Conservation (phyloP, 2,329 filamentous ascomycete genomes). For the Penicillium sp. region DNA sequence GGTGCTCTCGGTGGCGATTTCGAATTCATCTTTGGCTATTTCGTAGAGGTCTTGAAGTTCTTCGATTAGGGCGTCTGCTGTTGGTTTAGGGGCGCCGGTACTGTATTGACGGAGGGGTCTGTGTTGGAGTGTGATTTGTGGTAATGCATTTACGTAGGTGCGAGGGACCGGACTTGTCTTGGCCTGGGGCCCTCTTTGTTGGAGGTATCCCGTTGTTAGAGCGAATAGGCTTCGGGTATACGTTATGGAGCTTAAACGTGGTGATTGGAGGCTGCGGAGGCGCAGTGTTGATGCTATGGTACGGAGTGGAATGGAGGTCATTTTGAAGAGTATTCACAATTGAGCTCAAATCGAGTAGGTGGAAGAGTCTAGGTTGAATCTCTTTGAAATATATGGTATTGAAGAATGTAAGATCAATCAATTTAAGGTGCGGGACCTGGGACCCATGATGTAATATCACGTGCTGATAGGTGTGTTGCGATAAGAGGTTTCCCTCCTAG, state of each 20-base stretch:
- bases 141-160: no score
- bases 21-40: slow-evolving; percentile 49
- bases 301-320: not conserved
- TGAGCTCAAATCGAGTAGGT: not conserved
- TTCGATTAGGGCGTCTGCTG: slow-evolving; percentile 36
- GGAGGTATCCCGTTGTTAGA: not conserved
- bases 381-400: not conserved
- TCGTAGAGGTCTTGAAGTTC: slow-evolving; percentile 42
- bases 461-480: not conserved
- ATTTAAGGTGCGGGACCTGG: not conserved
- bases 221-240: not conserved
- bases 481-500: no score
- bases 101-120: not conserved
- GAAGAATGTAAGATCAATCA: not conserved
- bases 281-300: not conserved
- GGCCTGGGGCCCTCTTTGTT: not conserved
- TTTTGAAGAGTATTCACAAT: not conserved
- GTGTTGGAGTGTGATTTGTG: not conserved
- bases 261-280: not conserved
- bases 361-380: not conserved
- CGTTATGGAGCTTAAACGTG: not conserved
- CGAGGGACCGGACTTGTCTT: not conserved
- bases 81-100: slow-evolving; percentile 12
- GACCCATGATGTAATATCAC: slow-evolving; percentile 1
- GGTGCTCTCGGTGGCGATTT: slow-evolving; percentile 51